Evolutionary conservation across 1,284 basidiomycete genomes (phyloP).

Genomic region (Coriolopsis trogii): DNA sequence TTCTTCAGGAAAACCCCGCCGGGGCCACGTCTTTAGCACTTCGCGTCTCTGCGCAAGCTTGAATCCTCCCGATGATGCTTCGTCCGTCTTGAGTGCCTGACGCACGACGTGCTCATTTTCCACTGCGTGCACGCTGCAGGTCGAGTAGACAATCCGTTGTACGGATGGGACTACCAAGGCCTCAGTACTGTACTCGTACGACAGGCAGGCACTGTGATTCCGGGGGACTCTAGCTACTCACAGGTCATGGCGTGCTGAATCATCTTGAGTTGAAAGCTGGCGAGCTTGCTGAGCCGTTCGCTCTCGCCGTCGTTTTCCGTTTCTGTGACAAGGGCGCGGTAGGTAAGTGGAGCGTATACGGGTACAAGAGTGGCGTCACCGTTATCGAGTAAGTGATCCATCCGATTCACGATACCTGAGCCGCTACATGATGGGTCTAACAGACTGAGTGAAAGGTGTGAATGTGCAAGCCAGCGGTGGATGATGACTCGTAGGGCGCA

Average conservation of each 20-base stretch:
- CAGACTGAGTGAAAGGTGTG: slow-evolving; percentile 51
- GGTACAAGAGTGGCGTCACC: slow-evolving; percentile 40
- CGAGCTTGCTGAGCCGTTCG: slow-evolving; percentile 79
- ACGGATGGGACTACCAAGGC: slow-evolving; percentile 59
- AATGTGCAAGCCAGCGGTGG: too few species aligned
- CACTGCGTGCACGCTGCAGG: slow-evolving; percentile 88
- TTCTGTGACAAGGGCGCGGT: slow-evolving; percentile 11
- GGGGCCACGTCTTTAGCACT: slow-evolving; percentile 79
- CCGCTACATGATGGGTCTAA: slow-evolving; percentile 94
- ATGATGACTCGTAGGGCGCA: too few species aligned
- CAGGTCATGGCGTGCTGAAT: slow-evolving; percentile 95
- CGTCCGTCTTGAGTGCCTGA: slow-evolving; percentile 70
- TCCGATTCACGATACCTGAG: slow-evolving; percentile 88
- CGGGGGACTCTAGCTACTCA: slow-evolving; percentile 37
- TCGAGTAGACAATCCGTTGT: slow-evolving; percentile 90
- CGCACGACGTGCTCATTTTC: slow-evolving; percentile 91
- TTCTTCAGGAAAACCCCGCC: slow-evolving; percentile 74
- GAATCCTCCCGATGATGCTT: slow-evolving; percentile 65
- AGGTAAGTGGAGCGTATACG: not conserved
- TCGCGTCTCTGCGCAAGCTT: slow-evolving; percentile 62
- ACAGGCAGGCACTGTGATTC: not conserved
- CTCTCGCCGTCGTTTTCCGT: slow-evolving; percentile 34
- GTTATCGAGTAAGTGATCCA: slow-evolving; percentile 81
- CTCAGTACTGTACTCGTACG: too few species aligned
- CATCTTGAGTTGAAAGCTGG: slow-evolving; percentile 90